A percentile compares a stretch with the other conserved stretches of the same genome.
phyloP scores from a whole-genome alignment of 2,329 filamentous ascomycete species.

The Cyphellophora europaea region DNA sequence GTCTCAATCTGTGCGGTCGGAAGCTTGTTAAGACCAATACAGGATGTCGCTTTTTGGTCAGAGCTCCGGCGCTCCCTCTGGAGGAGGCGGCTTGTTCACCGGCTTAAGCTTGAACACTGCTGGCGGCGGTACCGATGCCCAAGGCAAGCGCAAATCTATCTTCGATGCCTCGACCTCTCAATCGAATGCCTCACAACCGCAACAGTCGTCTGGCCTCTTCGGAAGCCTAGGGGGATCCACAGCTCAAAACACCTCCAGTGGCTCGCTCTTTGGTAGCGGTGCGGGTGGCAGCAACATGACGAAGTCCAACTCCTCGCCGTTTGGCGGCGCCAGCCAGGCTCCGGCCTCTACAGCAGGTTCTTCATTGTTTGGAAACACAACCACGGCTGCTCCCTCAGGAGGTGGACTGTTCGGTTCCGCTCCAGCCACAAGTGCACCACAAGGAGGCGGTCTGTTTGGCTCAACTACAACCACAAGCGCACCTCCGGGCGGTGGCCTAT shows the following conservation, averaged over 20 bases:
- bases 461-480: conserved; percentile 7
- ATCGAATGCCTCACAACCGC: conserved; percentile 1
- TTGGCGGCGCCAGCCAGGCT: no score
- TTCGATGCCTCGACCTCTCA: conserved; percentile 17
- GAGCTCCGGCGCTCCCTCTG: conserved; percentile 5
- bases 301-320: background rate
- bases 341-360: no score
- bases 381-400: background rate
- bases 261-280: conserved; percentile 6
- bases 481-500: conserved; percentile 1
- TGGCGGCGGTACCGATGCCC: conserved; percentile 8
- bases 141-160: conserved; percentile 18
- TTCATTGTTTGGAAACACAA: conserved; percentile 8
- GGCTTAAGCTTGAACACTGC: conserved; percentile 15
- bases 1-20: no score
- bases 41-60: conserved; percentile 17
- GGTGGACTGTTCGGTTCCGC: background rate
- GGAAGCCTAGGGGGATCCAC: no score
- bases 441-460: background rate
- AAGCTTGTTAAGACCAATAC: no score
- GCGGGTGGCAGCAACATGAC: background rate
- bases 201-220: conserved; percentile 6
- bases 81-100: conserved; percentile 9
- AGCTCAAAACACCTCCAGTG: conserved; percentile 7
- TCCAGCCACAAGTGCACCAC: background rate